phyloP scores from a whole-genome alignment of 495 filamentous ascomycete species.

The Geopyxis carbonaria region DNA sequence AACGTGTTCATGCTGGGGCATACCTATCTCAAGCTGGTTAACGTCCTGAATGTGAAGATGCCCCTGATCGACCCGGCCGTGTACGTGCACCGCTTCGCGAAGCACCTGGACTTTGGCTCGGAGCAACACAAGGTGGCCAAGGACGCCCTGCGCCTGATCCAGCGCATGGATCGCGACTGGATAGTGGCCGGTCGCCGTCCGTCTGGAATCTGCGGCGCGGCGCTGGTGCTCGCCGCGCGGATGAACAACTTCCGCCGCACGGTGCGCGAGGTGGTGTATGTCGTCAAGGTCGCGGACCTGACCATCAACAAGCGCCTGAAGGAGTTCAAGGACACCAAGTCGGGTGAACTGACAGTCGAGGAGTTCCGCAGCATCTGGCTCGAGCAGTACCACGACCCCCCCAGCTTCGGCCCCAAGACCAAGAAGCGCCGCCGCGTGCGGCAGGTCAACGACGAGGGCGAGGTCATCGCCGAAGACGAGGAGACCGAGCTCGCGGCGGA shows the following conservation, averaged over 20 bases:
- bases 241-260: slow-evolving; percentile 95
- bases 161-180: slow-evolving; percentile 90
- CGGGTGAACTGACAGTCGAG: slow-evolving; percentile 61
- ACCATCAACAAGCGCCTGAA: slow-evolving; percentile 78
- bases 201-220: slow-evolving; percentile 85
- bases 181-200: slow-evolving; percentile 85
- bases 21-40: slow-evolving; percentile 42
- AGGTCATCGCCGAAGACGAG: slow-evolving; percentile 25
- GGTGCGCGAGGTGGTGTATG: slow-evolving; percentile 80
- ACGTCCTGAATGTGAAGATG: slow-evolving; percentile 51
- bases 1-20: slow-evolving; percentile 86
- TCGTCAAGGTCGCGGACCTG: slow-evolving; percentile 82
- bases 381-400: slow-evolving; percentile 56
- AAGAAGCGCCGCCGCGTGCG: slow-evolving; percentile 32
- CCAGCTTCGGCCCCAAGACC: slow-evolving; percentile 52
- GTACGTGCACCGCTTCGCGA: slow-evolving; percentile 74
- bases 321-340: slow-evolving; percentile 72
- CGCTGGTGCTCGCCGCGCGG: slow-evolving; percentile 80
- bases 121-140: slow-evolving; percentile 62
- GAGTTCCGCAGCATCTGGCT: slow-evolving; percentile 61
- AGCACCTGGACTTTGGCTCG: slow-evolving; percentile 71
- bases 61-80: slow-evolving; percentile 51
- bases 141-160: slow-evolving; percentile 67
- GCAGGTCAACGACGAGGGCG: slow-evolving; percentile 25
- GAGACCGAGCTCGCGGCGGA: neutral